Evolutionary conservation across 2,329 filamentous ascomycete species (phyloP), one percentile per base, ranked within the genome.

Genomic region (Paecilomyces fulvus): DNA sequence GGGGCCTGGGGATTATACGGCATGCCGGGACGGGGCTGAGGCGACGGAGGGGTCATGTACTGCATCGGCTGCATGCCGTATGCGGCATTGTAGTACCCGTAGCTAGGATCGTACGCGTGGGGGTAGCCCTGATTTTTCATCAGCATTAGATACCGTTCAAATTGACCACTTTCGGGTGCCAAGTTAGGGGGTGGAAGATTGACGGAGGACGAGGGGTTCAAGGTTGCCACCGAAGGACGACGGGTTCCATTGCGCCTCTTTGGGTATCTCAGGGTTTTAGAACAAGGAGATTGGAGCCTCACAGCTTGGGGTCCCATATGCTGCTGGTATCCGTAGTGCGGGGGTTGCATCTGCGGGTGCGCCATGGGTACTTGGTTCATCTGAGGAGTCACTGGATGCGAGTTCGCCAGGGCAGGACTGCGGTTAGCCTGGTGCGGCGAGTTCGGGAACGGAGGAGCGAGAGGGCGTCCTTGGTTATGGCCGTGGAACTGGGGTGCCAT

Each of bases 61-160:
- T 67, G 69, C 56, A 69, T 69, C 55, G 70, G 68, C 67, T 73
- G 66, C 64, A 72, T 67, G 61, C 67, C 65, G 70, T 78, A 67
- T 63, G 71, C 63, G 10, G 61, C 63, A 54, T 69, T 68, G 62
- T 78, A 77, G 65, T 76, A 77, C 52, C 70, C 73, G 54, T 69
- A 74, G 60, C 69, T 70, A 25, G 77, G 74, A 64, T 84, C 77
- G 69, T 78, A 79, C 56, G 72, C 67, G 76, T 77, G 77, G 12
- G 80, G 80, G 66, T 79, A 87, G 55, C 77, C 79, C 86, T 92
- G 88, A 69, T 82, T 77, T 75, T 82, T 82, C 65, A 80, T 74
- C 56, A 71, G 62, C 67, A 83, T 90, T 79, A 92, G 87, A 83
- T 82, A 80, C 62, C 82, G 80, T 72, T 92, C 87, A 80, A 87